Evolutionary conservation across 73 alveolate genomes (phyloP).

Genomic region (Paramecium caudatum): DNA sequence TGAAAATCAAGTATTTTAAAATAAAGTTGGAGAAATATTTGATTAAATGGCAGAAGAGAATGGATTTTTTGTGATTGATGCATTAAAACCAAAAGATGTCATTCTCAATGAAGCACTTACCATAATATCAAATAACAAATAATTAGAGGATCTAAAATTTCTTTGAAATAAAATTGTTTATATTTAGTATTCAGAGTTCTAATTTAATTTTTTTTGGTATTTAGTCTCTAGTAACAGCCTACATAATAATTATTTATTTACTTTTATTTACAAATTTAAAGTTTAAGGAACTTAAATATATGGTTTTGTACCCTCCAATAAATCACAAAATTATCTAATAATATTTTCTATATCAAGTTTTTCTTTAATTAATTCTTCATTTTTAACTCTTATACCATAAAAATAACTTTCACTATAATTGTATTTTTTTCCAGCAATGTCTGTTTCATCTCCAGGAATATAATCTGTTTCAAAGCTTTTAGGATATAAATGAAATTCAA

Average conservation of each 20-base stretch:
- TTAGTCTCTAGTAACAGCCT: conserved; percentile 12
- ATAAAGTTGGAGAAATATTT: conserved; percentile 81
- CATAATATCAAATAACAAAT: too few species aligned
- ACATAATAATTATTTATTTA: not conserved
- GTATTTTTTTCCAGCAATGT: conserved; percentile 25
- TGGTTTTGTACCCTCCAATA: conserved; percentile 52
- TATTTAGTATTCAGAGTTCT: conserved; percentile 10
- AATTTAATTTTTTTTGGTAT: conserved; percentile 43
- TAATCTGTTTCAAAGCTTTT: conserved; percentile 63
- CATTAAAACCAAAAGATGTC: conserved; percentile 61
- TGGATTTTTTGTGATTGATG: conserved; percentile 81
- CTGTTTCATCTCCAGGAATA: conserved; percentile 57
- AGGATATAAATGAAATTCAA: conserved; percentile 71
- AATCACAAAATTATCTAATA: conserved; percentile 11
- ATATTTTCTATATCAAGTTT: conserved; percentile 38
- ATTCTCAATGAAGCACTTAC: too few species aligned
- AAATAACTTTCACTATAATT: conserved; percentile 22
- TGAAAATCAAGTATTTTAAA: conserved; percentile 85
- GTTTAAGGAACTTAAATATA: conserved; percentile 37
- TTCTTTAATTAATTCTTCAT: conserved; percentile 20
- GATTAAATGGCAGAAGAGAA: conserved; percentile 68
- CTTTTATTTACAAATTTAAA: conserved; percentile 57
- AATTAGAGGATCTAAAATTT: too few species aligned
- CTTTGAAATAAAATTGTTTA: too few species aligned
- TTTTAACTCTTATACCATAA: conserved; percentile 38